These are phyloP conservation scores for Carpediemonas membranifera DNA, from an alignment of 78 protist genomes.

Conservation along the genomic window DNA sequence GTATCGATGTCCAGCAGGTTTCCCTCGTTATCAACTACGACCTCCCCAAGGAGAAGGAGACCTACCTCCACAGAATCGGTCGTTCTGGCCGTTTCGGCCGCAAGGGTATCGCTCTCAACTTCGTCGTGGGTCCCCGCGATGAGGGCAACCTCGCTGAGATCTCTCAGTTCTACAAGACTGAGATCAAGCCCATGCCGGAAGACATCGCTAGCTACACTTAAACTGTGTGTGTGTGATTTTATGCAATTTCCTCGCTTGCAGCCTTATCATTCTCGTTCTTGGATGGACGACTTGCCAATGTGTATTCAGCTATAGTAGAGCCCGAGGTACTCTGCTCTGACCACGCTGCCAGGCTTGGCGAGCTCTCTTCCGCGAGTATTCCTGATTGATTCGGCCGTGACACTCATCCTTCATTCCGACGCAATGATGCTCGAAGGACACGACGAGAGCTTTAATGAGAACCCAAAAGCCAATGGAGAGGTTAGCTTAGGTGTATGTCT, in stretches of 20 bases:
- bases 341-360: too few relatives aligned
- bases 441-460: too few relatives aligned
- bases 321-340: too few relatives aligned
- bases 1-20: conserved; percentile 74
- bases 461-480: too few relatives aligned
- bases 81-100: conserved; percentile 80
- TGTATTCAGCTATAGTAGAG: too few relatives aligned
- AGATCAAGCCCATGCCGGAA: conserved; percentile 1
- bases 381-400: too few relatives aligned
- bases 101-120: conserved; percentile 76
- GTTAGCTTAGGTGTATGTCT: too few relatives aligned
- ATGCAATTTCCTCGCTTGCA: neutral
- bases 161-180: conserved; percentile 41
- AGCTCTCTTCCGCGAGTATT: too few relatives aligned
- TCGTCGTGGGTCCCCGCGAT: conserved; percentile 53
- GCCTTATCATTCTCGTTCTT: too few relatives aligned
- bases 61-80: conserved; percentile 63
- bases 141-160: conserved; percentile 36
- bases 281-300: too few relatives aligned
- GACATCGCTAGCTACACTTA: neutral
- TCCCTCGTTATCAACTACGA: conserved; percentile 80
- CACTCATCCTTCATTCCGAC: too few relatives aligned
- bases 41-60: conserved; percentile 57
- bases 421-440: too few relatives aligned
- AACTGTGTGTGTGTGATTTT: neutral